These are phyloP conservation scores for Penicillium manginii DNA, from an alignment of 495 filamentous ascomycete genomes.

Conservation along the genomic window DNA sequence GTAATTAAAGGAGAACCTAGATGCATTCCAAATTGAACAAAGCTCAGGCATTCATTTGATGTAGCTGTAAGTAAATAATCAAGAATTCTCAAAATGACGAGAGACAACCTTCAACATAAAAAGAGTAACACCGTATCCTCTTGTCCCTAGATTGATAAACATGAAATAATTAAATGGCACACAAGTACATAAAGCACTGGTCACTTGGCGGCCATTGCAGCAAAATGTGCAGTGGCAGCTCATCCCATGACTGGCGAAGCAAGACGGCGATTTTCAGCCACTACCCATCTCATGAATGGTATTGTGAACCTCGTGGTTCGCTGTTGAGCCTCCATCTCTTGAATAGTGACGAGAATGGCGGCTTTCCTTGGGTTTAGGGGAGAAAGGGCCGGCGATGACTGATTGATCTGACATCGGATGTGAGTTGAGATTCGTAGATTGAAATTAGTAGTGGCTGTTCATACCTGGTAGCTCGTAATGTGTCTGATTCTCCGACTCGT, in stretches of 20 bases:
- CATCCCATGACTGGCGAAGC: neutral
- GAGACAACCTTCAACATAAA: neutral
- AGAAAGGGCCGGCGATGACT: too few relatives aligned
- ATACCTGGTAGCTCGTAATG: constrained; percentile 11
- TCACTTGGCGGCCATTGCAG: neutral
- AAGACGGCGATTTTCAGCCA: neutral
- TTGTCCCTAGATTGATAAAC: neutral
- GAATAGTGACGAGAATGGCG: neutral
- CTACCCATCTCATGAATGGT: neutral
- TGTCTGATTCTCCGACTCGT: neutral
- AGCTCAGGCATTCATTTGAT: too few relatives aligned
- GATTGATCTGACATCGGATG: neutral
- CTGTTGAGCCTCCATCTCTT: neutral
- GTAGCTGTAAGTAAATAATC: neutral
- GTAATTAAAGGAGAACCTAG: too few relatives aligned
- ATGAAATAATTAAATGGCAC: neutral
- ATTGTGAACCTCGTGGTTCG: neutral
- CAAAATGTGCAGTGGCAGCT: neutral
- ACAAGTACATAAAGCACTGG: neutral
- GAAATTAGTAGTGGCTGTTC: neutral
- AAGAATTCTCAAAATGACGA: neutral
- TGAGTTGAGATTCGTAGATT: neutral
- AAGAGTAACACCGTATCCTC: neutral
- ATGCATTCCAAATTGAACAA: too few relatives aligned
- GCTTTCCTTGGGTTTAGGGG: neutral